Base-by-base conservation (phyloP, 176 grass and related monocot genomes). In the Eleusine indica region DNA sequence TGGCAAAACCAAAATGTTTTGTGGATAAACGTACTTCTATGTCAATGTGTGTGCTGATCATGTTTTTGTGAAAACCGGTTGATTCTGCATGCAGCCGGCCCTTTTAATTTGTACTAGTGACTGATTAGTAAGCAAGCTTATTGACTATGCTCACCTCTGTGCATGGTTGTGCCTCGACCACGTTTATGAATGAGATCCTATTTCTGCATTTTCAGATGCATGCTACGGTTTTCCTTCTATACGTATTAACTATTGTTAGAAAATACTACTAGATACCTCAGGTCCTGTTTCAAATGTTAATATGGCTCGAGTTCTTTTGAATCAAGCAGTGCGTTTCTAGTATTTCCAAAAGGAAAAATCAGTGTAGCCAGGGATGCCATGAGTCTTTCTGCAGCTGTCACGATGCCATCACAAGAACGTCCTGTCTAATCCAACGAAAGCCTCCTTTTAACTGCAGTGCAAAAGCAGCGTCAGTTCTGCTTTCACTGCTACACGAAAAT, bases 351-450 rank as follows among this genome's bases (percentile, higher is more conserved):
- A 47, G 44, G 44, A 47, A 47, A 47, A 47, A 11, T 10, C 7
- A 17, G 12, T 17, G n/a, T 13, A n/a, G 61, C 49, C 49, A 11
- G 9, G 17, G 78, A 7, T 40, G 78, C 7, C 64, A 54, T 38
- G 78, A 80, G 19, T 40, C 78, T 52, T 57, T 53, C 35, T 40
- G 63, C 19, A 25, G 12, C 10, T 38, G 49, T 49, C 43, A 35
- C 65, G 32, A 35, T 35, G 10, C 0, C 35, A 22, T 42, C 6
- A n/a, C 56, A 51, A 1, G 64, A 40, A 39, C 32, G 63, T 38
- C 63, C 29, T 66, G 77, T 80, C 77, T 44, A 28, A 12, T 78
- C 70, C 57, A 48, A 49, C 7, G 70, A 74, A 48, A 47, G 68
- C 5, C 1, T 4, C 56, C 35, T 47, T 83, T 65, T 61, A 51